Conservation (phyloP, 2,329 filamentous ascomycete species). For the Cladosporium phlei region DNA sequence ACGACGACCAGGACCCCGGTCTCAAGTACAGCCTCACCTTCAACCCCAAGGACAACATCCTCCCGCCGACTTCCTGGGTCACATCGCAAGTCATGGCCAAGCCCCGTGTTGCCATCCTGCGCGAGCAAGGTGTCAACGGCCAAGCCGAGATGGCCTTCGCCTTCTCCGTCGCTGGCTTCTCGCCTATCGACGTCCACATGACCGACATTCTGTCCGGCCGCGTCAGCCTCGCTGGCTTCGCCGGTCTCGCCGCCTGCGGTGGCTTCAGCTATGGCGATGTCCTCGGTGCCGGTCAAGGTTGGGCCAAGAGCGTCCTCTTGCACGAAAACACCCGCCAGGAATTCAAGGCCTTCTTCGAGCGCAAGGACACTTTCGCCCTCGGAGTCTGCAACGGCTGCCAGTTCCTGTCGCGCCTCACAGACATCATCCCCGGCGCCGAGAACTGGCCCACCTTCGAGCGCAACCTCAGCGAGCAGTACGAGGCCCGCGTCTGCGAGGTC, state of each 20-base stretch:
- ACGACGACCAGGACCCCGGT: constrained; percentile 73
- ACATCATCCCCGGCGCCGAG: constrained; percentile 76
- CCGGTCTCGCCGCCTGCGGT: constrained; percentile 87
- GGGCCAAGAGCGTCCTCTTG: constrained; percentile 88
- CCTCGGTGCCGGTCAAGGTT: constrained; percentile 90
- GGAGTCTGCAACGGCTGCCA: constrained; percentile 98
- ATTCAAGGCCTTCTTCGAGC: constrained; percentile 79
- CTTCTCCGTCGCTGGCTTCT: constrained; percentile 86
- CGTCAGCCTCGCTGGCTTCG: constrained; percentile 74
- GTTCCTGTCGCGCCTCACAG: constrained; percentile 78
- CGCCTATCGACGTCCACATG: constrained; percentile 93
- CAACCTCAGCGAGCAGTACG: constrained; percentile 84
- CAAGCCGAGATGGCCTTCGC: constrained; percentile 98
- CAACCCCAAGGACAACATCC: constrained; percentile 69
- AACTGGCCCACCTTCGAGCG: constrained; percentile 82
- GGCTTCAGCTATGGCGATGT: constrained; percentile 95
- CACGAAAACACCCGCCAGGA: constrained; percentile 70
- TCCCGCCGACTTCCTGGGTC: constrained; percentile 63
- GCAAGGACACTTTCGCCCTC: constrained; percentile 83
- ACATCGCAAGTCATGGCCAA: constrained; percentile 57
- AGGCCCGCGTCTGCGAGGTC: constrained; percentile 82
- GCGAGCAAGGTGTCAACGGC: constrained; percentile 93
- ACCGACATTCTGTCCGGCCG: constrained; percentile 77
- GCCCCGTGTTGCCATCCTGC: constrained; percentile 81
- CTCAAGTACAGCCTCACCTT: constrained; percentile 79